These are phyloP conservation scores for Phialemoniopsis sp. DNA, from an alignment of 2,329 filamentous ascomycete species.

Conservation along the genomic window DNA sequence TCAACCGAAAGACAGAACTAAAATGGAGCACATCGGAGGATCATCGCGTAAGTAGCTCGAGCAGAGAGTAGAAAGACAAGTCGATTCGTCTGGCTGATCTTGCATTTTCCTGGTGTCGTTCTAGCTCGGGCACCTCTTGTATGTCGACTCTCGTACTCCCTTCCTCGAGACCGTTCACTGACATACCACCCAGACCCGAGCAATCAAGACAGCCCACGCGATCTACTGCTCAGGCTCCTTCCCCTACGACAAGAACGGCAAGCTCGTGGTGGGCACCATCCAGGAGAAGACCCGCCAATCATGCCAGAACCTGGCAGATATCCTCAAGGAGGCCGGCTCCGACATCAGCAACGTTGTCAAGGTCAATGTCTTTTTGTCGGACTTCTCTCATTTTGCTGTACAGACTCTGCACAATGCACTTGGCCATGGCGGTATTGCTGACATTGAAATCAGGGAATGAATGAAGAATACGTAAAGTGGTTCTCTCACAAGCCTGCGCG, in stretches of 20 bases:
- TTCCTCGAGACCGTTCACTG: too few species aligned
- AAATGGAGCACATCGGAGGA: too few species aligned
- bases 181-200: too few species aligned
- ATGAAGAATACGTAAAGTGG: slow-evolving; percentile 79
- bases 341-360: slow-evolving; percentile 80
- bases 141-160: too few species aligned
- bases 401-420: too few species aligned
- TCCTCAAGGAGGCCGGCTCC: slow-evolving; percentile 78
- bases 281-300: slow-evolving; percentile 59
- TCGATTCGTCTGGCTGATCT: too few species aligned
- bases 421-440: background rate
- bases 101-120: too few species aligned
- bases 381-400: slow-evolving; percentile 82
- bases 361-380: slow-evolving; percentile 84
- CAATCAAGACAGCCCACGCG: slow-evolving; percentile 60
- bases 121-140: too few species aligned
- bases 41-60: too few species aligned
- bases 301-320: slow-evolving; percentile 76
- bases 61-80: too few species aligned
- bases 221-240: slow-evolving; percentile 70
- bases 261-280: slow-evolving; percentile 54
- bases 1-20: too few species aligned
- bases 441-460: slow-evolving; percentile 58
- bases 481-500: slow-evolving; percentile 82
- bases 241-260: slow-evolving; percentile 56